Evolutionary conservation across 2,329 filamentous ascomycete genomes (phyloP), one percentile per base, ranked within the genome.

Genomic region (Clonostachys rosea): DNA sequence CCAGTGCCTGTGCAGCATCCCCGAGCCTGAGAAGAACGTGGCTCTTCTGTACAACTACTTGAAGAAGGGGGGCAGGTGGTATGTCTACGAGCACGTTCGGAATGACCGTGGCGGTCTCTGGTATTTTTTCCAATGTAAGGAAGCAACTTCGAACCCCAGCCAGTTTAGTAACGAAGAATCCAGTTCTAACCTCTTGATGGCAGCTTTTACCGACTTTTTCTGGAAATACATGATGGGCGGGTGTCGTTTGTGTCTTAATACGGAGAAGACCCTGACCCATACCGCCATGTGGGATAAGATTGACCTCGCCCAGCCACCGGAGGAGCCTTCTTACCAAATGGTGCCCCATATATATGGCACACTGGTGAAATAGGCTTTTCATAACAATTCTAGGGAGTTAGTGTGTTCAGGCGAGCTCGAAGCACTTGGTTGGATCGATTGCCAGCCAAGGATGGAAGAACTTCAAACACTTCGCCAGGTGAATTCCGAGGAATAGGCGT

Each of bases 1-100:
- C 20, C 66, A 84, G 47, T 84, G 81, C 46, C 68, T 86, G 33
- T 86, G 83, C 67, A 79, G 77, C 53, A 83, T 86, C 44, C 83
- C 83, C 0, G 74, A 81, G 5, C 81, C 79, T 4, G 66, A 78
- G 55, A 64, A 66, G 54, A 79, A 83, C 49, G 73, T 83, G 49
- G 62, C 61, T 47, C 71, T 75, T 51, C 60, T 86, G 30, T 84
- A 83, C 59, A 62, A 68, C 24, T 73, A 76, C 46, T 67, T 86
- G 50, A 83, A 81, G 63, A 74, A 76, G 6, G 82, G 82, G 4
- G 82, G 82, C 0, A 66, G 75, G 37, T 84, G 81, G 80, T 81
- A 83, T 51, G 71, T 81, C 1, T 84, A 75, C 54, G 82, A 86
- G 65, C 82, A 86, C 55, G 78, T 86, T 37, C 57, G 61, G 47